Base-by-base conservation (phyloP, 2,329 filamentous ascomycete species). In the Nothopassalora personata region DNA sequence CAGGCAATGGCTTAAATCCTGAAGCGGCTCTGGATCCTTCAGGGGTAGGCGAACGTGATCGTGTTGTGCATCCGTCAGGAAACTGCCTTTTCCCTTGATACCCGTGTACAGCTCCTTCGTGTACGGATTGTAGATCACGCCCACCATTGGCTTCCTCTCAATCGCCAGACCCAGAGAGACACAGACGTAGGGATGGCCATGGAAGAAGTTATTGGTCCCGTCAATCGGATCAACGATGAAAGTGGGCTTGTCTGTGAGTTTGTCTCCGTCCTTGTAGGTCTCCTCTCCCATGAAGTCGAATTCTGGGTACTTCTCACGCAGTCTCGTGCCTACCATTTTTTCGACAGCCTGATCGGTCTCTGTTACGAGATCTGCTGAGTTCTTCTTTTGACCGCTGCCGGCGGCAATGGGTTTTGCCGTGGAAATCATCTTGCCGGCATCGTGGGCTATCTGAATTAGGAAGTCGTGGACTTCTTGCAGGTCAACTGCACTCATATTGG, bases 151-250 rank as follows among this genome's bases (percentile, higher is more conserved):
- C 10, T 71, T 69, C 63, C 82, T 81, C 68, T 82, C 75, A 61
- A 91, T 74, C 47, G 86, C 81, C 58, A 93, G 80, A 49, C 89
- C 89, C 34, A 93, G 84, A 10, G 87, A 90, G 75, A 92, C 86
- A 76, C 86, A 89, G 62, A 89, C 88, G 67, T 85, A 81, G 4
- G 88, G 87, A 74, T 90, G 87, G 19, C 82, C 83, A 75, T 92
- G 89, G 50, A 92, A 83, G 70, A 93, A 91, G 79, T 92, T 92
- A 53, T 87, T 90, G 6, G 84, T 91, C 69, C 88, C 89, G 75
- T 93, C 89, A 67, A 93, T 91, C 48, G 89, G 89, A 72, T 93
- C 89, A 65, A 89, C 86, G 69, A 92, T 83, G 75, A 92, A 92
- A 47, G 89, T 93, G 1, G 89, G 89, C 15, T 81, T 81, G 31